These are phyloP conservation scores for Rosa persica DNA, from an alignment of 306 rosid species.

Conservation along the genomic window DNA sequence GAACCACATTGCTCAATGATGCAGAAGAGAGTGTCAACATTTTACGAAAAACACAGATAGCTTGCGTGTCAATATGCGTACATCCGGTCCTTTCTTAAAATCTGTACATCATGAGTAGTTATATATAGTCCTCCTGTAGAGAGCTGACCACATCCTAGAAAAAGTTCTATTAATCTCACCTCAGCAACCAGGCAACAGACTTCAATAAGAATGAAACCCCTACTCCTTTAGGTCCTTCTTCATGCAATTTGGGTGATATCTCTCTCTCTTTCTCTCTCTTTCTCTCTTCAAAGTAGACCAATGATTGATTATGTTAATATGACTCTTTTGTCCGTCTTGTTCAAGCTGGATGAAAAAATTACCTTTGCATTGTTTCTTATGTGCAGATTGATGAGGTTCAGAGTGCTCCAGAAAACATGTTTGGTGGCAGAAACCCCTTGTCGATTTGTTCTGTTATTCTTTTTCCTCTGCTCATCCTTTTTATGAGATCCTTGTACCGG, in stretches of 20 bases:
- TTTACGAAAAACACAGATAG: neutral
- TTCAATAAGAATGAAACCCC: neutral
- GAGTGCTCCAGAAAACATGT: slow-evolving; percentile 1
- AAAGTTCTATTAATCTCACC: neutral
- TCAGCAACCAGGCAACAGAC: neutral
- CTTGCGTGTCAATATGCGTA: too few relatives aligned
- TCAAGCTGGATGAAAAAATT: neutral
- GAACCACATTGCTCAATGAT: neutral
- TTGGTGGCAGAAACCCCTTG: neutral
- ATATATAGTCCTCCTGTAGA: neutral
- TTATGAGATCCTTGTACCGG: neutral
- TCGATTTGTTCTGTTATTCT: neutral
- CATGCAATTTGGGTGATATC: neutral
- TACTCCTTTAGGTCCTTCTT: neutral
- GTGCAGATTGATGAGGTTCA: slow-evolving; percentile 5
- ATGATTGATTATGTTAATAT: neutral
- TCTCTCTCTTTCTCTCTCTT: neutral
- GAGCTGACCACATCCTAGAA: neutral
- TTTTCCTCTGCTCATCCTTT: neutral
- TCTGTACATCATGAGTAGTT: neutral
- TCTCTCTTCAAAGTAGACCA: too few relatives aligned
- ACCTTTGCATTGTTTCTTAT: neutral
- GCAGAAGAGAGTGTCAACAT: neutral
- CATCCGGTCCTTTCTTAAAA: neutral
- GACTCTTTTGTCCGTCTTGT: neutral